Base-by-base conservation (phyloP, 768 basidiomycete genomes). In the Kwoniella europaea region DNA sequence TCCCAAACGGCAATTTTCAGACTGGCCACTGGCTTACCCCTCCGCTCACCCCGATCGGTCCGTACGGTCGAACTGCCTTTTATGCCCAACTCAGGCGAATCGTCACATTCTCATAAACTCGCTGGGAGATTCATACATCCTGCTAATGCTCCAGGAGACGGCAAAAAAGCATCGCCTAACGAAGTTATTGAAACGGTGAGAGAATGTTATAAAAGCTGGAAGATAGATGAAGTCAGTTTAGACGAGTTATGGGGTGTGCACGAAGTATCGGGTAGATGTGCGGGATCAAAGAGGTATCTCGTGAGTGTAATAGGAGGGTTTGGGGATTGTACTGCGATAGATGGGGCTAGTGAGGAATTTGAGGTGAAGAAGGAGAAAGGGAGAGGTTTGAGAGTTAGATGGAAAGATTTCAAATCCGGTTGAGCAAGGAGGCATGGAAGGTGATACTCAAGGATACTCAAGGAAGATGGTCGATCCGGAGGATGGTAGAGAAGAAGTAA, bases 1-100 rank as follows among this genome's bases (percentile, higher is more conserved):
- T 76, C 81, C 5, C 80, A 82, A 62, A 82, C 78, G 4, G 82
- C 82, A 62, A 76, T 84, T 58, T 84, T 84, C 76, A 72, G 79
- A 41, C 57, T 81, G 10, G 70, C 71, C 10, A 73, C 76, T 3
- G 76, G 72, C 50, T 27, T 74, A 5, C 79, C 81, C 3, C 67
- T 71, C 22, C 76, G 82, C 6, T 80, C 81, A n/a, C 82, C 83
- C 4, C 76, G 83, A 42, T 79, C 76, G 7, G 79, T 83, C 57
- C 76, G 81, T 20, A 76, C 79, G 1, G 71, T 73, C 43, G 69
- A 76, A 56, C 63, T 84, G 15, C 82, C 84, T 2, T 83, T 81
- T 70, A 78, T 83, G 71, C 81, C 80, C 16, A 67, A 65, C 3
- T 75, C 74, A 12, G 71, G 72, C n/a, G 79, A 81, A 63, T 68